Evolutionary conservation across 164 flowering plant species (phyloP).

Genomic region (Annona cherimola): DNA sequence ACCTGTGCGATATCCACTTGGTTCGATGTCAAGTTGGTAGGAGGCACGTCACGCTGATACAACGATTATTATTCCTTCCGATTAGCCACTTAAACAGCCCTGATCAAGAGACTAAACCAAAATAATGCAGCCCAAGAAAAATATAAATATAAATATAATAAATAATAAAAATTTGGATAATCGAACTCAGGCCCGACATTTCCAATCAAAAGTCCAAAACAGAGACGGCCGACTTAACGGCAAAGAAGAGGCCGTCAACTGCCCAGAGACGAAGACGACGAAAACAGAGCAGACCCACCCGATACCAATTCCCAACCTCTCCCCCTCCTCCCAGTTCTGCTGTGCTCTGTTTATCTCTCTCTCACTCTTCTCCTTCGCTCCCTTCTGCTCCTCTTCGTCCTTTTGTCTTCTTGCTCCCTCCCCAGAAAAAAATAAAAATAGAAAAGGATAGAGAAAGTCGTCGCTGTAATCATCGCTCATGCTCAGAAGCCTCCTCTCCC

Average conservation of each 20-base stretch:
- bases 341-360: background rate
- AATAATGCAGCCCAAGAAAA: too few relatives aligned
- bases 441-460: background rate
- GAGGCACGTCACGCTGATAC: too few relatives aligned
- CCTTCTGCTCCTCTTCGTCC: background rate
- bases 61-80: too few relatives aligned
- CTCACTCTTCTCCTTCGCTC: background rate
- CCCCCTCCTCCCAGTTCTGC: background rate
- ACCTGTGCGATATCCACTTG: too few relatives aligned
- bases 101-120: too few relatives aligned
- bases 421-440: too few relatives aligned
- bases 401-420: background rate
- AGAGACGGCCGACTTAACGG: conserved; percentile 5
- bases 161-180: too few relatives aligned
- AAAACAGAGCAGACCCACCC: background rate
- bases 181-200: background rate
- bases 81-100: too few relatives aligned
- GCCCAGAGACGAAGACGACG: background rate
- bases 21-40: too few relatives aligned
- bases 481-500: conserved; percentile 39
- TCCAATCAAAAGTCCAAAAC: background rate
- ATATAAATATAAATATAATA: too few relatives aligned
- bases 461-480: conserved; percentile 16
- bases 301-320: background rate
- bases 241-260: background rate